Conservation (phyloP, 2,329 filamentous ascomycete species). For the Colletotrichum sp. region DNA sequence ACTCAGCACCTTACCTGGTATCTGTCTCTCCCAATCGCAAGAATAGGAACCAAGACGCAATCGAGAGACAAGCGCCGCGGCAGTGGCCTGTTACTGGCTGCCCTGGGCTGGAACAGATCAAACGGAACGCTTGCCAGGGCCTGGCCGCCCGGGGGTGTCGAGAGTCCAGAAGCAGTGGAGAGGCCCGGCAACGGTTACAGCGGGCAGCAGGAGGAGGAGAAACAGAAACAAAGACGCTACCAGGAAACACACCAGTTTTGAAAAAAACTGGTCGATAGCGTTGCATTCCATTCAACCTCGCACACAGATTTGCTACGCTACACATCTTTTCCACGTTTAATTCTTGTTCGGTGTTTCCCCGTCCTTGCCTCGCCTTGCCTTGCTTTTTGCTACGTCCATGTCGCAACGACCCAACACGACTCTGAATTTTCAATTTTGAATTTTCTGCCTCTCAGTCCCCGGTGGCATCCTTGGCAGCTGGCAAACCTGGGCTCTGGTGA, state of each 20-base stretch:
- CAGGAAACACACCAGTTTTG: neutral
- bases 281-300: slow-evolving; percentile 4
- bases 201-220: neutral
- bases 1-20: neutral
- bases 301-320: neutral
- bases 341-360: neutral
- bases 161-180: neutral
- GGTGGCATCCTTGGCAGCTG: neutral
- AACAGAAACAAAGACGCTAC: slow-evolving; percentile 13
- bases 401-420: neutral
- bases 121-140: neutral
- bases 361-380: neutral
- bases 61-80: neutral
- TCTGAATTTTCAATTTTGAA: neutral
- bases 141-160: neutral
- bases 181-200: neutral
- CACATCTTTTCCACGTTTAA: neutral
- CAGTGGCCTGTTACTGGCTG: neutral
- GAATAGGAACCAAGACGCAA: neutral
- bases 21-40: neutral
- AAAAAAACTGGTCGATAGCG: neutral
- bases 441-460: neutral
- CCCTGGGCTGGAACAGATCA: neutral
- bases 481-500: neutral
- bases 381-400: neutral